Evolutionary conservation across 2,329 filamentous ascomycete genomes (phyloP).

Genomic region (Pestalotiopsis sp.): DNA sequence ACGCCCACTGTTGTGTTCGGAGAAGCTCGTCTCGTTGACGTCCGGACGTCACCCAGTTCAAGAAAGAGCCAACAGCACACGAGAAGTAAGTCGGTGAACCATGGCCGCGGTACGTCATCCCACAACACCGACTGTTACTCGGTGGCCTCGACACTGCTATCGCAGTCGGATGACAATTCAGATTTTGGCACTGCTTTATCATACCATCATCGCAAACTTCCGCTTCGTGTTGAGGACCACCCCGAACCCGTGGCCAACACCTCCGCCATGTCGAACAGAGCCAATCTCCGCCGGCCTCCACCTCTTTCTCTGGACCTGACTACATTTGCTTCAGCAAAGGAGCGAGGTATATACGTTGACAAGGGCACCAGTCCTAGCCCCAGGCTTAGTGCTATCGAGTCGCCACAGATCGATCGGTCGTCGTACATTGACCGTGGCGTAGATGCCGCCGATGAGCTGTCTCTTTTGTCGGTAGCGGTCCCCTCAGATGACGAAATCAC

Average conservation of each 20-base stretch:
- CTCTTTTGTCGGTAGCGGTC: conserved; percentile 11
- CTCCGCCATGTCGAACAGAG: conserved; percentile 23
- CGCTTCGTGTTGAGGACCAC: conserved; percentile 23
- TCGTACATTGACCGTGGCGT: conserved; percentile 43
- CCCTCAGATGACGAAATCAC: conserved; percentile 19
- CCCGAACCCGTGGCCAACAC: conserved; percentile 21
- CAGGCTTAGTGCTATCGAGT: background rate
- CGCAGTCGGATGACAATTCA: background rate
- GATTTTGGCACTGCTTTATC: background rate
- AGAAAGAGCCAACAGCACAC: conserved; percentile 14
- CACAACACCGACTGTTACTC: conserved; percentile 28
- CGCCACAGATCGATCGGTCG: conserved; percentile 1
- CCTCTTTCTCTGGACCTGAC: conserved; percentile 26
- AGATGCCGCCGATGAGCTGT: conserved; percentile 31
- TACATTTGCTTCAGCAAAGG: conserved; percentile 13
- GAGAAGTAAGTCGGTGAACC: conserved; percentile 27
- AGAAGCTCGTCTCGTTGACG: conserved; percentile 28
- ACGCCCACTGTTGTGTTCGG: conserved; percentile 29
- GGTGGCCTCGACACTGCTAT: conserved; percentile 18
- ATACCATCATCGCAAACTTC: background rate
- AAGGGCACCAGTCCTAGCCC: conserved; percentile 19
- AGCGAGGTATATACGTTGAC: conserved; percentile 20
- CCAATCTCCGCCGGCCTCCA: conserved; percentile 23
- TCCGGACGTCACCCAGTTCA: conserved; percentile 20
- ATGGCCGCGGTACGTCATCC: conserved; percentile 24